These are phyloP conservation scores for Porogramme epimiltina DNA, from an alignment of 1,284 basidiomycete species.

Conservation along the genomic window DNA sequence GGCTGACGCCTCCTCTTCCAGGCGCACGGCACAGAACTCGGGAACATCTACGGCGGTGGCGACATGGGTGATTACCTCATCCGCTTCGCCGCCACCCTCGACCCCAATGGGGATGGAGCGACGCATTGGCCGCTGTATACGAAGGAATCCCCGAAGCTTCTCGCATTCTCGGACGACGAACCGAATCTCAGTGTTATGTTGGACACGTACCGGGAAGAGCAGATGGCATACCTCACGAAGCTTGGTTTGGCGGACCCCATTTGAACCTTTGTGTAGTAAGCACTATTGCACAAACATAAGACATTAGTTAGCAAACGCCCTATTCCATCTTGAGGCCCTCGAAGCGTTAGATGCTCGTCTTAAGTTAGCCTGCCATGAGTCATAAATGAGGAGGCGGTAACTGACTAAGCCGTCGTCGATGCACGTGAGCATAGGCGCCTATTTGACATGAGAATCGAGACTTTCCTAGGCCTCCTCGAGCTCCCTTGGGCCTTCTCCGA, in stretches of 20 bases:
- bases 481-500: too few relatives aligned
- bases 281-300: too few relatives aligned
- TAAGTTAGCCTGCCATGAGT: too few relatives aligned
- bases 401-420: too few relatives aligned
- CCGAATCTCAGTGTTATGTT: conserved; percentile 34
- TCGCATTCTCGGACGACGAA: conserved; percentile 47
- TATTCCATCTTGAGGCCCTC: too few relatives aligned
- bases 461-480: too few relatives aligned
- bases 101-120: conserved; percentile 38
- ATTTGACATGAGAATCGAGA: too few relatives aligned
- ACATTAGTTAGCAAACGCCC: too few relatives aligned
- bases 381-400: too few relatives aligned
- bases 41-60: conserved; percentile 14
- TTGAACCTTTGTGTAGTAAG: too few relatives aligned
- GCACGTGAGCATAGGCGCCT: too few relatives aligned
- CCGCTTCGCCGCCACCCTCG: conserved; percentile 16
- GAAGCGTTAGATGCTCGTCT: too few relatives aligned
- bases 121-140: conserved; percentile 52
- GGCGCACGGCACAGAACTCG: conserved; percentile 32
- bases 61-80: conserved; percentile 20
- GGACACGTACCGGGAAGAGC: conserved; percentile 44
- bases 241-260: conserved; percentile 9
- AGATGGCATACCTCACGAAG: conserved; percentile 19
- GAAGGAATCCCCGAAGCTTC: conserved; percentile 35
- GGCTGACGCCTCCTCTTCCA: conserved; percentile 31